These are phyloP conservation scores for Talaromyces adpressus DNA, from an alignment of 495 filamentous ascomycete species.

Conservation along the genomic window DNA sequence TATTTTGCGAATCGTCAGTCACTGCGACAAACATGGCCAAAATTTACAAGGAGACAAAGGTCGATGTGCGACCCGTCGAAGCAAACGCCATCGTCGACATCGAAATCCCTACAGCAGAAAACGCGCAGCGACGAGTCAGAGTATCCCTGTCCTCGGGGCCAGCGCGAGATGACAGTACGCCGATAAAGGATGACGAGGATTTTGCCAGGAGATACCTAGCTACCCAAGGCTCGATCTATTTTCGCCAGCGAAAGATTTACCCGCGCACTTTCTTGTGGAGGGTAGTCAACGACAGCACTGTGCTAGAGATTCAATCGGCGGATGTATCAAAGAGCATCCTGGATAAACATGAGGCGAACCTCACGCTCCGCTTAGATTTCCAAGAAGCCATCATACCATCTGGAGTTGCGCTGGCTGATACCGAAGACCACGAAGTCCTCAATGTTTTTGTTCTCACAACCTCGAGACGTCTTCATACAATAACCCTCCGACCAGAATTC, in stretches of 20 bases:
- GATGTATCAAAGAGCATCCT: constrained; percentile 69
- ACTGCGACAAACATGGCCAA: constrained; percentile 31
- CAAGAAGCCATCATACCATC: constrained; percentile 59
- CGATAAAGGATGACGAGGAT: constrained; percentile 62
- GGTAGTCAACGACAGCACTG: constrained; percentile 69
- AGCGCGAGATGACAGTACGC: constrained; percentile 21
- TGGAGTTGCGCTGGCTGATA: constrained; percentile 75
- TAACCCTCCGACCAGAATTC: constrained; percentile 73
- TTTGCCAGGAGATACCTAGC: constrained; percentile 69
- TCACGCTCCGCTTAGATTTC: constrained; percentile 73
- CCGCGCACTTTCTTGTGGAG: constrained; percentile 88
- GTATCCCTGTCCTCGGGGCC: constrained; percentile 35
- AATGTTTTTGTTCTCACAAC: constrained; percentile 76
- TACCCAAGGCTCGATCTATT: constrained; percentile 74
- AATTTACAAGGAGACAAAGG: constrained; percentile 80
- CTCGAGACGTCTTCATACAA: constrained; percentile 68
- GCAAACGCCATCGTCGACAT: constrained; percentile 64
- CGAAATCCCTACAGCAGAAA: constrained; percentile 54
- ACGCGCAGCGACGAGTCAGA: constrained; percentile 33
- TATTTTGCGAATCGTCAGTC: neutral
- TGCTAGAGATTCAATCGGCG: constrained; percentile 74
- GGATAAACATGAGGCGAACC: constrained; percentile 55
- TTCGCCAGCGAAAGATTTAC: constrained; percentile 63
- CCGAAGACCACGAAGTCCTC: constrained; percentile 68
- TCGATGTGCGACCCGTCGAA: constrained; percentile 70